Base-by-base conservation (phyloP, 345 rosid species). In the Anastatica hierochuntica region DNA sequence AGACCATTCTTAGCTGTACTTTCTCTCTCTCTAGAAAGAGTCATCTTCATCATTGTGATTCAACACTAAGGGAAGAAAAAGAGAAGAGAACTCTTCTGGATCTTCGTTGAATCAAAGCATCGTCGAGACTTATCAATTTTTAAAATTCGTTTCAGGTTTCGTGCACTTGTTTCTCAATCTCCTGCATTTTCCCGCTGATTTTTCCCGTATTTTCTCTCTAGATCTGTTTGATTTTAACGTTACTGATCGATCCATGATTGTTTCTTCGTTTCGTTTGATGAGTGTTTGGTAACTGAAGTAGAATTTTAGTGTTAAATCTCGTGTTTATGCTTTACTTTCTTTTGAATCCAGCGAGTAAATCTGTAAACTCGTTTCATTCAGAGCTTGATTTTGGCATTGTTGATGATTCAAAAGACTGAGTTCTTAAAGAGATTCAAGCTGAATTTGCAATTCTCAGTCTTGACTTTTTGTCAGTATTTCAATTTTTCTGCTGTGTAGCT, bases 1-100 rank as follows among this genome's bases (percentile, higher is more conserved):
- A 54, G 68, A 53, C 54, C 40, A 55, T 55, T 64, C 62, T 56
- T 64, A 64, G 69, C 69, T 64, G 69, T 56, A 64, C 54, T 4
- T 53, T 43, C 53, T 49, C 53, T 49, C 31, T 60, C 51, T 43
- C 43, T 52, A 26, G 36, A 42, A 31, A n/a, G 6, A 54, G 44
- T 42, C 38, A 41, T 53, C 43, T 36, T 10, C 6, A 10, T 30
- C 53, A 48, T 35, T 21, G 17, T 23, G 42, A 15, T 53, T 53
- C 60, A 27, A 2, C 5, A 45, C 54, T 53, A 60, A 4, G 26
- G 29, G 20, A 43, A 18, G n/a, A 16, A 47, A 17, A 27, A 34
- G 58, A 51, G n/a, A n/a, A n/a, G n/a, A 15, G 35, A 21, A 42
- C 54, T 8, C 45, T 37, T 23, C 21, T 40, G 3, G 48, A 55